A percentile compares a stretch with the other conserved stretches of the same genome.
phyloP scores from a whole-genome alignment of 106 monocot species.

The Iris macrosiphon region DNA sequence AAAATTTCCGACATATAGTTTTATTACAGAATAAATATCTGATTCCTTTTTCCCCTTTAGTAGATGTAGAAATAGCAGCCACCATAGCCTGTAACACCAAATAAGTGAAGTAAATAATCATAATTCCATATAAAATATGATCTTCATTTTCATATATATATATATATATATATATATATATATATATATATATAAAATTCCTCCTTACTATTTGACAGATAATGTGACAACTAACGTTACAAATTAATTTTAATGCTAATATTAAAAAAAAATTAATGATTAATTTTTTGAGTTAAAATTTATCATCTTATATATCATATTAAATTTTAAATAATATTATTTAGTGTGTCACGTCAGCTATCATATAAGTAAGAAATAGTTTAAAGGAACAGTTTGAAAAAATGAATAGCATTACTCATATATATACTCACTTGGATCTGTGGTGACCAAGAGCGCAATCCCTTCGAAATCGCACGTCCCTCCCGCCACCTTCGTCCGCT shows the following conservation, averaged over 20 bases:
- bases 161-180: background rate
- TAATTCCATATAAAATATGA: background rate
- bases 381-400: too few species aligned
- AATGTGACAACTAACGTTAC: too few species aligned
- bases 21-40: too few species aligned
- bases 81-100: conserved; percentile 16
- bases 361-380: too few species aligned
- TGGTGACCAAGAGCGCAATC: conserved; percentile 51
- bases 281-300: too few species aligned
- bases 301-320: too few species aligned
- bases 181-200: too few species aligned
- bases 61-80: conserved; percentile 17
- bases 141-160: too few species aligned
- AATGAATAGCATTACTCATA: too few species aligned
- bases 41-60: background rate
- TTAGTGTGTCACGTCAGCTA: background rate
- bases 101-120: background rate
- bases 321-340: background rate
- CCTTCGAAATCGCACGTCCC: conserved; percentile 72
- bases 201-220: background rate
- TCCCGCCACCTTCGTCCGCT: conserved; percentile 41
- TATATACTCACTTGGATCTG: conserved; percentile 46
- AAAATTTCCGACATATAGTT: too few species aligned
- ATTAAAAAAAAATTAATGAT: too few species aligned
- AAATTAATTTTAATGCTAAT: too few species aligned